These are phyloP conservation scores for Eucalyptus shirleyi DNA, from an alignment of 345 rosid genomes.

Conservation along the genomic window DNA sequence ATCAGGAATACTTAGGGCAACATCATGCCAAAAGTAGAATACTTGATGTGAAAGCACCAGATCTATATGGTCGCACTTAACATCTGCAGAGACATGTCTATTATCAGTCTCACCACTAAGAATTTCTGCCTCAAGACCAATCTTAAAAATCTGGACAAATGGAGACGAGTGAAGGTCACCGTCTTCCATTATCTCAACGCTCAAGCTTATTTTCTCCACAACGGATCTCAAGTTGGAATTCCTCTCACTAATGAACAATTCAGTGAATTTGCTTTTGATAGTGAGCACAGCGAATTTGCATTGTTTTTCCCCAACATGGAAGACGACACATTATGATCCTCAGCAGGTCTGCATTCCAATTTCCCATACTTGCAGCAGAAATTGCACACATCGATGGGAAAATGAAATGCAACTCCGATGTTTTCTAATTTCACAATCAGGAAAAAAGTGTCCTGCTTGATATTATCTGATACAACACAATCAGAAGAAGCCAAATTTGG, in stretches of 20 bases:
- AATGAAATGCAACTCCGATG: constrained; percentile 38
- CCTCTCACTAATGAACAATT: constrained; percentile 24
- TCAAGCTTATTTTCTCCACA: constrained; percentile 38
- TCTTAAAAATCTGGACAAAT: constrained; percentile 44
- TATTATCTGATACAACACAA: constrained; percentile 3
- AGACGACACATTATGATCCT: constrained; percentile 6
- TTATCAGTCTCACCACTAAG: constrained; percentile 13
- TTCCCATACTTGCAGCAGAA: constrained; percentile 13
- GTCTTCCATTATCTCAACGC: constrained; percentile 18
- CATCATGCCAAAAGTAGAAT: constrained; percentile 54
- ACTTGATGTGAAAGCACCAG: constrained; percentile 58
- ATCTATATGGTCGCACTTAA: constrained; percentile 49
- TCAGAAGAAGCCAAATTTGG: constrained; percentile 4
- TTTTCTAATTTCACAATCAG: constrained; percentile 35
- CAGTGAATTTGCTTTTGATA: constrained; percentile 24
- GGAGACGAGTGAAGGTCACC: constrained; percentile 36
- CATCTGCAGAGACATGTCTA: constrained; percentile 11
- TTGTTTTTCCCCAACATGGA: constrained; percentile 14
- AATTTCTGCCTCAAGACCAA: constrained; percentile 33
- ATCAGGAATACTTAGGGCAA: constrained; percentile 34
- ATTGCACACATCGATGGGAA: constrained; percentile 30
- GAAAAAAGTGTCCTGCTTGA: neutral
- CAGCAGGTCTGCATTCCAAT: constrained; percentile 10
- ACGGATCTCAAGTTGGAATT: constrained; percentile 32
- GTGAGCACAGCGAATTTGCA: constrained; percentile 36